Conservation (phyloP, 345 rosid genomes). For the Eucalyptus marginata region DNA sequence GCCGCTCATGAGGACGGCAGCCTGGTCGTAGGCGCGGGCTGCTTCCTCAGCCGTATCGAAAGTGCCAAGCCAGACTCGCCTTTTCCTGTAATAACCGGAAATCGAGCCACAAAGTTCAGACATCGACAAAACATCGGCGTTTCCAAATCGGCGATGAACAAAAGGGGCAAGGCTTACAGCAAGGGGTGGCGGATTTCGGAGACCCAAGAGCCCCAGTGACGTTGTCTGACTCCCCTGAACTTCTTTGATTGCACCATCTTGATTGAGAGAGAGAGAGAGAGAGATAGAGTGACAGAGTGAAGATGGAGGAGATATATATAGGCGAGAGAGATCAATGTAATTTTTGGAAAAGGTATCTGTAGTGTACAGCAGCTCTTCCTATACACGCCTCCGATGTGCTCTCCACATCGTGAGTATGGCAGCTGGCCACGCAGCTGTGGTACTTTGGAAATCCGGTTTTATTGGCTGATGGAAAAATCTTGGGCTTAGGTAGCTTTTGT, state of each 20-base stretch:
- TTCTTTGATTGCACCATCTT: slow-evolving; percentile 45
- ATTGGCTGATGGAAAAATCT: background rate
- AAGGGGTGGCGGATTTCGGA: slow-evolving; percentile 56
- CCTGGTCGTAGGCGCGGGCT: slow-evolving; percentile 46
- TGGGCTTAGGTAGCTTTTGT: background rate
- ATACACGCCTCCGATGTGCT: background rate
- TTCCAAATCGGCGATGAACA: background rate
- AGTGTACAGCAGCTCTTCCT: background rate
- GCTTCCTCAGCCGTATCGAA: slow-evolving; percentile 56
- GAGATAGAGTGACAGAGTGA: background rate
- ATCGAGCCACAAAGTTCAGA: background rate
- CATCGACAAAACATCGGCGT: background rate
- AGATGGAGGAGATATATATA: background rate
- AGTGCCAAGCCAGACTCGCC: slow-evolving; percentile 58
- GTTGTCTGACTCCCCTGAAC: slow-evolving; percentile 61
- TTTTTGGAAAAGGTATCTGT: background rate
- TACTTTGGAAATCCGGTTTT: background rate
- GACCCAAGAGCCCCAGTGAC: slow-evolving; percentile 72
- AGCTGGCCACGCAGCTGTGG: background rate
- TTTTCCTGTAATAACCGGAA: slow-evolving; percentile 14
- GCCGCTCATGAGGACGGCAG: slow-evolving; percentile 45
- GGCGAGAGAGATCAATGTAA: background rate
- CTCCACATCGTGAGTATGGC: background rate
- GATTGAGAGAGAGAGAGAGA: background rate
- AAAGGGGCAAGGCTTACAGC: slow-evolving; percentile 11